Evolutionary conservation across 2,329 filamentous ascomycete genomes (phyloP).

Genomic region (Sporothrix luriei): DNA sequence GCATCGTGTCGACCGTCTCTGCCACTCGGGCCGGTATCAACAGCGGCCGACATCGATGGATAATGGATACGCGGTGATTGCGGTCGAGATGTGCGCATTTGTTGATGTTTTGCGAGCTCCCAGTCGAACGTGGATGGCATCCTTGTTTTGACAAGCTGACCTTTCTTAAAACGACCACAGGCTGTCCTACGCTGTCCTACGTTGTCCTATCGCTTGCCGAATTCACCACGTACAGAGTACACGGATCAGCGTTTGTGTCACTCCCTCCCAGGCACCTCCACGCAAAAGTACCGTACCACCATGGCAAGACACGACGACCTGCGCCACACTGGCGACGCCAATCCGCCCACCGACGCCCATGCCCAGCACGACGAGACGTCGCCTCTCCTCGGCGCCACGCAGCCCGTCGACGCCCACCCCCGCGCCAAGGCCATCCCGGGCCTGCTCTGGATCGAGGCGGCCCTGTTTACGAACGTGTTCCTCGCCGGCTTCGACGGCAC

Average conservation of each 20-base stretch:
- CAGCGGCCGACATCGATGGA: neutral
- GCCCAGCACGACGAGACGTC: slow-evolving; percentile 4
- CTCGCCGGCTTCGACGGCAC: slow-evolving; percentile 71
- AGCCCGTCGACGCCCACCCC: neutral
- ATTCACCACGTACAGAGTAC: no score
- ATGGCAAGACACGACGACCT: neutral
- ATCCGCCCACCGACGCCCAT: neutral
- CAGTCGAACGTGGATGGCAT: neutral
- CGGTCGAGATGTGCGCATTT: neutral
- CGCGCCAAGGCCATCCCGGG: slow-evolving; percentile 39
- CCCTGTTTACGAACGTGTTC: slow-evolving; percentile 67
- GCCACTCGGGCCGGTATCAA: neutral
- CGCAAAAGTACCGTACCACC: neutral
- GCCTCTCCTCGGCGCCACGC: neutral
- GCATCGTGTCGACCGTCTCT: neutral
- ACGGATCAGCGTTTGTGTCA: no score
- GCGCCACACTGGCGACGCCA: neutral
- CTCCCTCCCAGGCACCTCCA: neutral
- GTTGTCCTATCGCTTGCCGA: no score
- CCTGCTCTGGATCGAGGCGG: slow-evolving; percentile 62
- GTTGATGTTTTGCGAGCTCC: neutral
- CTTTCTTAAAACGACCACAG: neutral
- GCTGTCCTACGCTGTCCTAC: no score
- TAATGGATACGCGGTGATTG: no score
- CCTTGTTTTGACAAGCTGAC: neutral